Conservation (phyloP, 2,329 filamentous ascomycete genomes). For the Trichophyton verrucosum region DNA sequence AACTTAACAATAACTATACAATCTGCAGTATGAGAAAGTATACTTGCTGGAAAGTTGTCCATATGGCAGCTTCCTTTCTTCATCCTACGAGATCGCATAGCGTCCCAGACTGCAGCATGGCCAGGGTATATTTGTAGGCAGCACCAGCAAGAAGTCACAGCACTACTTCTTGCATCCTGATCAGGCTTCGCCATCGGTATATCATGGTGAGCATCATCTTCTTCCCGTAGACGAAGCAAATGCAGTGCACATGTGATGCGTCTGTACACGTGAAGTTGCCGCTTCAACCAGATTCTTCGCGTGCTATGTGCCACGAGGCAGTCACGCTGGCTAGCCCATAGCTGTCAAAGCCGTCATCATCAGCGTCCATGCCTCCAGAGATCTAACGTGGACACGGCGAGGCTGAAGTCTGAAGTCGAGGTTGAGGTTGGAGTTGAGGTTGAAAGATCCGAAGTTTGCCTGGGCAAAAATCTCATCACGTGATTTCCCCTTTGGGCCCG, state of each 20-base stretch:
- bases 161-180: neutral
- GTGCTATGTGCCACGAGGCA: neutral
- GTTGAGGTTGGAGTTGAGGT: neutral
- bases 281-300: neutral
- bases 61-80: neutral
- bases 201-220: neutral
- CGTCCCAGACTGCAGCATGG: neutral
- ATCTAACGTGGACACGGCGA: neutral
- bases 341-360: neutral
- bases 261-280: neutral
- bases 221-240: neutral
- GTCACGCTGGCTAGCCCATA: neutral
- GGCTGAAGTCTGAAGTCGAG: neutral
- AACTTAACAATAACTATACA: neutral
- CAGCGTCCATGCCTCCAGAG: neutral
- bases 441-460: neutral
- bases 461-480: neutral
- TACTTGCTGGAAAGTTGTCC: neutral
- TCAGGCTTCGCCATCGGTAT: neutral
- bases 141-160: neutral
- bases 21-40: neutral
- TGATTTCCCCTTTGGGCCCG: neutral
- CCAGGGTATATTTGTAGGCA: neutral
- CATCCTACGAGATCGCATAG: neutral
- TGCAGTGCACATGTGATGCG: neutral